Evolutionary conservation across 2,329 filamentous ascomycete genomes (phyloP), one percentile per base, ranked within the genome.

Genomic region (Epichloe uncinata): DNA sequence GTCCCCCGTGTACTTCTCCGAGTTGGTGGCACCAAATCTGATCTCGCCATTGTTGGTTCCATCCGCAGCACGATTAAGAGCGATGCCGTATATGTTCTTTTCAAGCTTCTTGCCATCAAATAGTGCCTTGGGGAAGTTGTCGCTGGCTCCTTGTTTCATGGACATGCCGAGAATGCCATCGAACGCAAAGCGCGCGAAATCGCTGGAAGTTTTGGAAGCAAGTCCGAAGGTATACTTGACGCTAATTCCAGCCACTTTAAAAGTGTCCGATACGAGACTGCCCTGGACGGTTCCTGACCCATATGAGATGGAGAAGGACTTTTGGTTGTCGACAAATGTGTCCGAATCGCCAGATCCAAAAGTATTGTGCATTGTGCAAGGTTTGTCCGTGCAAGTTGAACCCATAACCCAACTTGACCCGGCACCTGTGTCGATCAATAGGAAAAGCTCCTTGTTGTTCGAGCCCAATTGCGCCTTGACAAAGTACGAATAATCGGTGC

Each of bases 161-260:
- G 85, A 84, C 22, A 95, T 69, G 4, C 88, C 89, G 3, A 95
- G 69, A 45, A 95, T 94, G 22, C 89, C 89, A 63, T 95, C 89
- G 65, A 95, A 89, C 1, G 87, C 84, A 58, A 91, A 95, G 48
- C 77, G 75, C 30, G 71, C 67, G 63, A 95, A 95, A 55, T 93
- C 82, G 47, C 79, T 67, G 1, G 86, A 88, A 2, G 85, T 85
- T 22, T 75, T 75, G 35, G 75, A 77, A 20, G 85, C 87, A 52
- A 90, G 67, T 4, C 89, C 89, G 59, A 95, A 86, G 3, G 78
- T 71, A 57, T 88, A 74, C 2, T 73, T 64, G 13, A 87, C 61
- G 41, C 73, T 76, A 54, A 90, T 71, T 15, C 78, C 79, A 2
- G 81, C 85, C 55, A 95, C 68, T 4, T 73, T 71, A 20, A 93